phyloP scores from a whole-genome alignment of 345 rosid genomes.

The Raphanus raphanistrum region DNA sequence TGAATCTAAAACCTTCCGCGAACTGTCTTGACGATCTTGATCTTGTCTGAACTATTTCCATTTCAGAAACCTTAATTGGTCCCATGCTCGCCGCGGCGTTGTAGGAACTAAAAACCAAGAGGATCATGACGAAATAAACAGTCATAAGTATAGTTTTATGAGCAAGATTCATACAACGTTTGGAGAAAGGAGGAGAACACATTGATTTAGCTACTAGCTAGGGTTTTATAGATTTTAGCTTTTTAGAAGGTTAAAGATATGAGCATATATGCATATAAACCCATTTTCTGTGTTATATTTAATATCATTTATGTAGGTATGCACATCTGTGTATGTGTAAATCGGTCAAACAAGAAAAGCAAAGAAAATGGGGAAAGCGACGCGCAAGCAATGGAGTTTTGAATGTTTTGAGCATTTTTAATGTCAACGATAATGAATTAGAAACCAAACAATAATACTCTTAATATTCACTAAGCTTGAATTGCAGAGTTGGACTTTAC shows the following conservation, averaged over 20 bases:
- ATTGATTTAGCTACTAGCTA: slow-evolving; percentile 6
- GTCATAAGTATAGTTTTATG: slow-evolving; percentile 19
- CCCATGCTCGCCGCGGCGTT: slow-evolving; percentile 42
- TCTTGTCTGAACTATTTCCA: slow-evolving; percentile 14
- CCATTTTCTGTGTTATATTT: slow-evolving; percentile 2
- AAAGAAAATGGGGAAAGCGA: slow-evolving; percentile 17
- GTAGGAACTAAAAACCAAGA: slow-evolving; percentile 44
- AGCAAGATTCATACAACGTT: slow-evolving; percentile 11
- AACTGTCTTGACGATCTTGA: slow-evolving; percentile 29
- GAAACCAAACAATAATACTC: not conserved
- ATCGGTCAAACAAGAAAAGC: slow-evolving; percentile 40
- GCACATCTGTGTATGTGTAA: slow-evolving; percentile 19
- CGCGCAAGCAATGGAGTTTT: slow-evolving; percentile 34
- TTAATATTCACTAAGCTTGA: slow-evolving; percentile 11
- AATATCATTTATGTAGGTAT: slow-evolving; percentile 8
- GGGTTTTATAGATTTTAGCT: slow-evolving; percentile 14
- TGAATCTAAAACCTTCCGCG: slow-evolving; percentile 41
- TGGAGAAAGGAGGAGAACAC: not conserved
- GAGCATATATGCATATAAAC: not conserved
- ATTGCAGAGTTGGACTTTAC: slow-evolving; percentile 32
- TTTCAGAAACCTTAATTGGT: slow-evolving; percentile 22
- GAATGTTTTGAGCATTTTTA: not conserved
- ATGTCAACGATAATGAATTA: slow-evolving; percentile 22
- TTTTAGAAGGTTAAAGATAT: slow-evolving; percentile 10
- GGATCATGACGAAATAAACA: slow-evolving; percentile 27